A percentile compares a stretch with the other conserved stretches of the same genome.
phyloP scores from a whole-genome alignment of 2,329 filamentous ascomycete genomes.

The Clonostachys solani region DNA sequence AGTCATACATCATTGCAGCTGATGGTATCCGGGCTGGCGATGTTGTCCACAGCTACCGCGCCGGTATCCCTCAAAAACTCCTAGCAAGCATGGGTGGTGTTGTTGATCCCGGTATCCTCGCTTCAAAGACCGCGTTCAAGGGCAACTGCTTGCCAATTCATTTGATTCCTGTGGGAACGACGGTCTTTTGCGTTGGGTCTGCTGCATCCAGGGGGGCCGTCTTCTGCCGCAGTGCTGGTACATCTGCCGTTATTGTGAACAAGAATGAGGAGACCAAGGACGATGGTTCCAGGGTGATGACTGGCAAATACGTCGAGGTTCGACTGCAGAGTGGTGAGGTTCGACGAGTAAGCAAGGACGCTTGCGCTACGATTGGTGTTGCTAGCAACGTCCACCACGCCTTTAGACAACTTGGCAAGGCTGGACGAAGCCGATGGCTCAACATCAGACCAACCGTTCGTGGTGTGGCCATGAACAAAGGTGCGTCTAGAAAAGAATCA shows the following conservation, averaged over 20 bases:
- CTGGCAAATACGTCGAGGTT: slow-evolving; percentile 76
- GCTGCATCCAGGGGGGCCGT: slow-evolving; percentile 71
- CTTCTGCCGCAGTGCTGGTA: slow-evolving; percentile 93
- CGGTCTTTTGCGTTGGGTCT: slow-evolving; percentile 86
- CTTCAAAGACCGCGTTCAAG: slow-evolving; percentile 87
- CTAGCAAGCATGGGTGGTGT: slow-evolving; percentile 89
- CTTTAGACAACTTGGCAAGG: slow-evolving; percentile 89
- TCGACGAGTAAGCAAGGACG: slow-evolving; percentile 82
- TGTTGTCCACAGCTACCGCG: slow-evolving; percentile 84
- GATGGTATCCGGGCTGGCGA: slow-evolving; percentile 93
- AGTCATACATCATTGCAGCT: slow-evolving; percentile 92
- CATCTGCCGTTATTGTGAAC: slow-evolving; percentile 81
- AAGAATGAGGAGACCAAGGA: slow-evolving; percentile 75
- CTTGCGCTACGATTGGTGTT: slow-evolving; percentile 90
- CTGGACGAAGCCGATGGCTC: slow-evolving; percentile 87
- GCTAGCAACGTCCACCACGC: slow-evolving; percentile 92
- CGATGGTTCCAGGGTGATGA: slow-evolving; percentile 56
- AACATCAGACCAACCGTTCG: slow-evolving; percentile 93
- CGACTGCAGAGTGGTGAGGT: slow-evolving; percentile 90
- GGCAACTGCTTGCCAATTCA: slow-evolving; percentile 94
- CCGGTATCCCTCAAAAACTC: slow-evolving; percentile 82
- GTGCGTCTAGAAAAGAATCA: slow-evolving; percentile 31
- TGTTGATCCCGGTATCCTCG: slow-evolving; percentile 92
- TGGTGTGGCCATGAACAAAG: slow-evolving; percentile 98
- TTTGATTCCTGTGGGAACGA: slow-evolving; percentile 93